Percentiles rank a stretch among this genome's conserved stretches.
Conservation (phyloP, 2,329 filamentous ascomycete species). For the Leptographium lundbergii region DNA sequence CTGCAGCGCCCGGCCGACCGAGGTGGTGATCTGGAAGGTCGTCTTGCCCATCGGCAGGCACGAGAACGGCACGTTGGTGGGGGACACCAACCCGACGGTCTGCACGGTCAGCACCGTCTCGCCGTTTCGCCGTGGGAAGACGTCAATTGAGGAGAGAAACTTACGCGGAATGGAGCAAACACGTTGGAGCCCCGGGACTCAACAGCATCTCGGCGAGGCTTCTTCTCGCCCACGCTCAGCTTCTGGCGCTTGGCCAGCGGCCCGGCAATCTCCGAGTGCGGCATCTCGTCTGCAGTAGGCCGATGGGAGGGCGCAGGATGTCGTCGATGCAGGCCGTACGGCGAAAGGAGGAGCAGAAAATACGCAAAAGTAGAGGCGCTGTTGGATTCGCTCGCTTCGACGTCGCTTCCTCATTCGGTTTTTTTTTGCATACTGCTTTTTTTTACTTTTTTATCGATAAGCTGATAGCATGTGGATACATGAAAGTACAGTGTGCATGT, state of each 20-base stretch:
- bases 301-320: not conserved
- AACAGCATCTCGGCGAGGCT: conserved; percentile 24
- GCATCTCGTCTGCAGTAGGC: conserved; percentile 29
- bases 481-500: too few relatives aligned
- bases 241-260: conserved; percentile 70
- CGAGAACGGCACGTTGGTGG: conserved; percentile 81
- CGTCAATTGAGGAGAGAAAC: conserved; percentile 18
- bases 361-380: not conserved
- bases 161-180: conserved; percentile 85
- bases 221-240: conserved; percentile 24
- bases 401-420: not conserved
- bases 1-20: conserved; percentile 77
- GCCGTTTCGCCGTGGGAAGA: not conserved
- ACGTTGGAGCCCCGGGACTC: conserved; percentile 53
- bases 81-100: conserved; percentile 89
- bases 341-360: not conserved
- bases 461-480: not conserved
- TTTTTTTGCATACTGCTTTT: conserved; percentile 1
- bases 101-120: conserved; percentile 23
- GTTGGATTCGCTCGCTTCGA: not conserved
- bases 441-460: conserved; percentile 3
- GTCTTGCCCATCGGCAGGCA: conserved; percentile 81
- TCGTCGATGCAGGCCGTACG: not conserved
- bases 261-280: conserved; percentile 43
- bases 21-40: conserved; percentile 95